These are phyloP conservation scores for Cystobasidium sp. DNA, from an alignment of 1,284 basidiomycete species.

Conservation along the genomic window DNA sequence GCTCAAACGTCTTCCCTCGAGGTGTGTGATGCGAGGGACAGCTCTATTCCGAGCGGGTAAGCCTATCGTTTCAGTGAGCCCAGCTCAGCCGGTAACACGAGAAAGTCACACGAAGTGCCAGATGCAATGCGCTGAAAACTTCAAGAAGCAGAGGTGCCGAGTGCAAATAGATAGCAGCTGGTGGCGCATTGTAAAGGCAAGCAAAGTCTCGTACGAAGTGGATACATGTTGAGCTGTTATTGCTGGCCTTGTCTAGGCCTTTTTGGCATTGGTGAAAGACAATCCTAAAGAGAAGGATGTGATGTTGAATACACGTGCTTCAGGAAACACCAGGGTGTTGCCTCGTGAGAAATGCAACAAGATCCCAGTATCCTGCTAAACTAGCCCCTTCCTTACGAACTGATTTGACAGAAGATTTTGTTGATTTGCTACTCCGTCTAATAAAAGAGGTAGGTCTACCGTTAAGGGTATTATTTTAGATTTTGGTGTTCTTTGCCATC, in stretches of 20 bases:
- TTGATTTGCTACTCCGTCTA: slow-evolving; percentile 19
- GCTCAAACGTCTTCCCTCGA: too few species aligned
- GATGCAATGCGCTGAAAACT: background rate
- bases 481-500: background rate
- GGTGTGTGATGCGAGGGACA: too few species aligned
- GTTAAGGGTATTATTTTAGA: slow-evolving; percentile 41
- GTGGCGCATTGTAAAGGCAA: background rate
- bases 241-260: slow-evolving; percentile 6
- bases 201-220: background rate
- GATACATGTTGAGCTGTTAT: slow-evolving; percentile 41
- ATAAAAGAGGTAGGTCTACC: slow-evolving; percentile 25
- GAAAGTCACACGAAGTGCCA: background rate
- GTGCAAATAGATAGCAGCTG: background rate
- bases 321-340: too few species aligned
- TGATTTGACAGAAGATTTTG: background rate
- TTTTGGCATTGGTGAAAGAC: slow-evolving; percentile 1
- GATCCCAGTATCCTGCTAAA: too few species aligned
- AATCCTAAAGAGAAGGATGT: slow-evolving; percentile 15
- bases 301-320: slow-evolving; percentile 28
- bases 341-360: too few species aligned
- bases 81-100: background rate
- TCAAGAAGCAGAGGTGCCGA: too few species aligned
- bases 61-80: too few species aligned
- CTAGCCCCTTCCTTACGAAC: background rate
- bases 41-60: too few species aligned